These are phyloP conservation scores for Dioszegia aurantiaca DNA, from an alignment of 768 basidiomycete species.

Conservation along the genomic window DNA sequence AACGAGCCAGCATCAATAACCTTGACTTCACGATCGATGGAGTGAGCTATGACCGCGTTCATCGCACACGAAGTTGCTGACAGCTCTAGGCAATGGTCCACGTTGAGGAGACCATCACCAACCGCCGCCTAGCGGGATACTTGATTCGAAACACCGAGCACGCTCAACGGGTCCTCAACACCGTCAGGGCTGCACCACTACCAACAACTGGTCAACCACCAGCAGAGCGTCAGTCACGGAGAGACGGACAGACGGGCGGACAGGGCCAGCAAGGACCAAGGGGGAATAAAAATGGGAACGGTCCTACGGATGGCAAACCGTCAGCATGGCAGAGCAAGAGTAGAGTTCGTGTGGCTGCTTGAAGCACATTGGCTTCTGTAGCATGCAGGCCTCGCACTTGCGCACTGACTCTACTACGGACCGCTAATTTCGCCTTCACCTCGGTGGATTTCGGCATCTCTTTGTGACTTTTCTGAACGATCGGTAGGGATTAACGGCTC, in stretches of 20 bases:
- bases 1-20: constrained; percentile 84
- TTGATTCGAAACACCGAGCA: constrained; percentile 93
- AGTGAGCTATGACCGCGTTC: constrained; percentile 63
- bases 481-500: too few relatives aligned
- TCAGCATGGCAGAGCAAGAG: constrained; percentile 19
- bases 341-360: constrained; percentile 22
- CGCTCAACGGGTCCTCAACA: constrained; percentile 79
- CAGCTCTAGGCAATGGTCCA: constrained; percentile 90
- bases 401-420: not conserved
- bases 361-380: not conserved
- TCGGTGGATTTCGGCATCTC: too few relatives aligned
- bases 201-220: constrained; percentile 46
- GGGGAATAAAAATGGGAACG: not conserved
- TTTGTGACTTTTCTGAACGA: too few relatives aligned
- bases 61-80: constrained; percentile 6
- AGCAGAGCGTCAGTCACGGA: constrained; percentile 7
- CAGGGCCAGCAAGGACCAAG: not conserved
- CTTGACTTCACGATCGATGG: constrained; percentile 93
- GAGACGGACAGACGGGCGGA: constrained; percentile 5
- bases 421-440: too few relatives aligned
- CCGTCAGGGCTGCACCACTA: constrained; percentile 63
- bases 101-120: constrained; percentile 90
- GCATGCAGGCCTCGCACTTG: not conserved
- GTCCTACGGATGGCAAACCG: constrained; percentile 11
- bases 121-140: constrained; percentile 91